A percentile compares a stretch with the other conserved stretches of the same genome.
phyloP scores from a whole-genome alignment of 1,284 basidiomycete genomes.

The Marasmius sp. region DNA sequence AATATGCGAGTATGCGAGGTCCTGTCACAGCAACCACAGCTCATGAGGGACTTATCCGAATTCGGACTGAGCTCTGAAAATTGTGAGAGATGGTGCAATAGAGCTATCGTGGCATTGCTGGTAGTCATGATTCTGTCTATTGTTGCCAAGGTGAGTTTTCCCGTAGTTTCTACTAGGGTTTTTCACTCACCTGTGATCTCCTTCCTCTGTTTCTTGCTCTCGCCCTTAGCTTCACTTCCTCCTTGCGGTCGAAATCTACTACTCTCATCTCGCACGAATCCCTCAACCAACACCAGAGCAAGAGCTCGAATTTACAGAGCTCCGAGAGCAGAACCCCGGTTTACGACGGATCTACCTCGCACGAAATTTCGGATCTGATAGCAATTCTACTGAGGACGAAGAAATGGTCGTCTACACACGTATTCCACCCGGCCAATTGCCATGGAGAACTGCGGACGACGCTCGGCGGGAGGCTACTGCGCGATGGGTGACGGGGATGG shows the following conservation, averaged over 20 bases:
- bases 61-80: constrained; percentile 74
- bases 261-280: constrained; percentile 48
- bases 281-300: not conserved
- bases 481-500: constrained; percentile 52
- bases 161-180: constrained; percentile 1
- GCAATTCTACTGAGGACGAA: constrained; percentile 18
- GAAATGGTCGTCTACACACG: constrained; percentile 65
- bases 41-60: constrained; percentile 68
- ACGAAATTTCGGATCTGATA: constrained; percentile 6
- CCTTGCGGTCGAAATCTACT: constrained; percentile 64
- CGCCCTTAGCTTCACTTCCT: constrained; percentile 65
- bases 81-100: constrained; percentile 75
- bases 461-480: constrained; percentile 59
- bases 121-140: constrained; percentile 59
- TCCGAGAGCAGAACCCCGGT: not conserved
- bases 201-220: constrained; percentile 8
- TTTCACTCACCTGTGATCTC: not conserved
- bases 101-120: constrained; percentile 51
- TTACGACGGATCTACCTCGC: not conserved
- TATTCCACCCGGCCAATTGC: constrained; percentile 53
- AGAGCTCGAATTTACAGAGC: not conserved
- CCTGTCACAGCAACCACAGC: constrained; percentile 68
- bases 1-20: constrained; percentile 69
- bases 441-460: constrained; percentile 38
- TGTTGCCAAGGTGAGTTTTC: constrained; percentile 56